Conservation (phyloP, 345 rosid species). For the Arabidopsis suecica region DNA sequence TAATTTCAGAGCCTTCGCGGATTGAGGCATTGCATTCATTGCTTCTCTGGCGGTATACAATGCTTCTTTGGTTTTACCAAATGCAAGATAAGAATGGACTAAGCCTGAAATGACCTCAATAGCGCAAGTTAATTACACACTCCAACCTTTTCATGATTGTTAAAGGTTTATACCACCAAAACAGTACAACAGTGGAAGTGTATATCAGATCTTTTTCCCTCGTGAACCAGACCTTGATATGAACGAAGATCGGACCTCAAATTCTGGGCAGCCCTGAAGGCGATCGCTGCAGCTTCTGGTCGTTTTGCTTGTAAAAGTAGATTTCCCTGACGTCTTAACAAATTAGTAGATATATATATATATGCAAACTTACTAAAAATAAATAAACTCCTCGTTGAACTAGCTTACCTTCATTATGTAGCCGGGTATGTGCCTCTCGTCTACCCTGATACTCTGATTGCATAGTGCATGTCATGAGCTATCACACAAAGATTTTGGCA, state of each 20-base stretch:
- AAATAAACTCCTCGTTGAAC: background rate
- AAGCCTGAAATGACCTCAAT: conserved; percentile 63
- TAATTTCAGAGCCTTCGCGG: conserved; percentile 91
- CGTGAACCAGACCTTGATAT: conserved; percentile 76
- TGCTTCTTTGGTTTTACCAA: conserved; percentile 90
- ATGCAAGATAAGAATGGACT: conserved; percentile 93
- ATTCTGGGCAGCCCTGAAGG: conserved; percentile 95
- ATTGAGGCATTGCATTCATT: conserved; percentile 99
- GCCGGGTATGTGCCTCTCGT: conserved; percentile 92
- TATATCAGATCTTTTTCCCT: conserved; percentile 12
- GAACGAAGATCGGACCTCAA: conserved; percentile 97
- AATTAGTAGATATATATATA: background rate
- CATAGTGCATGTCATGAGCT: conserved; percentile 41
- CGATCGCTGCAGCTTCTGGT: conserved; percentile 86
- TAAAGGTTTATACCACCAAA: conserved; percentile 23
- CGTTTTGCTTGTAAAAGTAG: conserved; percentile 77
- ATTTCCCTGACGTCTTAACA: conserved; percentile 66
- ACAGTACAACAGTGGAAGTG: conserved; percentile 31
- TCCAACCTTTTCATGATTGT: conserved; percentile 28
- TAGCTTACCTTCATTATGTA: conserved; percentile 88
- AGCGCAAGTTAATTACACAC: conserved; percentile 28
- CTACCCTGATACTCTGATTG: conserved; percentile 84
- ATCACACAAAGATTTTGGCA: conserved; percentile 18
- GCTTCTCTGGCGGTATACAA: conserved; percentile 95
- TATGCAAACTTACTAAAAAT: background rate